Percentiles rank a stretch among this genome's conserved stretches.
phyloP scores from a whole-genome alignment of 441 rosid genomes.

The Syzygium syzygioides region DNA sequence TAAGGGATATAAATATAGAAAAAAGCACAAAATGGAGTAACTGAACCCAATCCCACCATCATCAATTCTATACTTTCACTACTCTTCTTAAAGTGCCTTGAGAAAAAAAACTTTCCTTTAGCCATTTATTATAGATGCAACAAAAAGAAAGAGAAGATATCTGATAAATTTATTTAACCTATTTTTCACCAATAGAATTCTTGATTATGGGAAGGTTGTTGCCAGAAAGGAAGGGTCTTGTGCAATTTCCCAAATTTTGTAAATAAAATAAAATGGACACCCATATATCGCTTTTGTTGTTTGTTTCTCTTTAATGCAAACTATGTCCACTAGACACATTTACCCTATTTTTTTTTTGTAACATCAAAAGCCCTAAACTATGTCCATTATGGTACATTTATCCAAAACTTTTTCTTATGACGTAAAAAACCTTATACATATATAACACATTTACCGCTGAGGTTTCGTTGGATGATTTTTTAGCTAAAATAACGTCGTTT shows the following conservation, averaged over 20 bases:
- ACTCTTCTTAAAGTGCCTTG: neutral
- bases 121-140: neutral
- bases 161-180: neutral
- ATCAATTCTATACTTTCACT: neutral
- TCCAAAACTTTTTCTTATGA: no score
- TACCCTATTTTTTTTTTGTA: no score
- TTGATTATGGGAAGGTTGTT: neutral
- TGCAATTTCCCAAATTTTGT: neutral
- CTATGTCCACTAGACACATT: no score
- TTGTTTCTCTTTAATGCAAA: neutral
- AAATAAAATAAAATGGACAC: neutral
- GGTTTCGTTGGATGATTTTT: no score
- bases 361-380: no score
- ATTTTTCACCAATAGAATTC: neutral
- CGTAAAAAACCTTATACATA: no score
- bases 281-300: neutral
- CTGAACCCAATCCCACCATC: neutral
- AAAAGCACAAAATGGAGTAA: neutral
- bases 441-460: no score
- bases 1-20: no score
- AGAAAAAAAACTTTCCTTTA: neutral
- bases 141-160: neutral
- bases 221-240: neutral
- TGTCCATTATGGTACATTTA: no score
- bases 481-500: no score